These are phyloP conservation scores for Aureobasidium sp. DNA, from an alignment of 2,329 filamentous ascomycete genomes.

Conservation along the genomic window DNA sequence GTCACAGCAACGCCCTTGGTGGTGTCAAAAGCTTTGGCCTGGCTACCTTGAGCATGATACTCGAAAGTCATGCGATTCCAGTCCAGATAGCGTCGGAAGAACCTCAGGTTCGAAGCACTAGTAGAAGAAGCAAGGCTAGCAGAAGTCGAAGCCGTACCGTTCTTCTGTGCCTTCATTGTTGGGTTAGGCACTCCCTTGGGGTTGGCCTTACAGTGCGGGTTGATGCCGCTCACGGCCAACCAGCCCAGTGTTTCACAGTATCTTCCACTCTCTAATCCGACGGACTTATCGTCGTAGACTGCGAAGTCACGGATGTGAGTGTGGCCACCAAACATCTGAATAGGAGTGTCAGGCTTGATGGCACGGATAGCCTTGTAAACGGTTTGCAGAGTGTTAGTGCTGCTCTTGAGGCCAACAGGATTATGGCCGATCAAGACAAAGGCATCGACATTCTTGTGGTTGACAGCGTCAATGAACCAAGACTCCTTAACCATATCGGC, in stretches of 20 bases:
- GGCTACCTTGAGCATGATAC: conserved; percentile 52
- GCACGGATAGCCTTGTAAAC: conserved; percentile 55
- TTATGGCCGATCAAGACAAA: conserved; percentile 61
- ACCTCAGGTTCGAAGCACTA: conserved; percentile 9
- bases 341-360: conserved; percentile 50
- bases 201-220: conserved; percentile 36
- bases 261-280: conserved; percentile 54
- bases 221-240: conserved; percentile 57
- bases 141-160: conserved; percentile 32
- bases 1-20: conserved; percentile 42
- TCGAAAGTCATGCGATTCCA: conserved; percentile 60
- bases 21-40: conserved; percentile 44
- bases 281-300: conserved; percentile 55
- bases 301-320: conserved; percentile 59
- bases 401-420: conserved; percentile 41
- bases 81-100: conserved; percentile 34
- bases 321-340: conserved; percentile 61
- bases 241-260: conserved; percentile 65
- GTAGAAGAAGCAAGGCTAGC: conserved; percentile 18
- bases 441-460: conserved; percentile 53
- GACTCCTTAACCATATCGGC: conserved; percentile 45
- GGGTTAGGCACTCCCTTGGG: conserved; percentile 40
- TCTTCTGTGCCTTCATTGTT: conserved; percentile 32
- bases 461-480: conserved; percentile 56
- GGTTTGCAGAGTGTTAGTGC: conserved; percentile 33